phyloP scores from a whole-genome alignment of 192 early-diverging fungal genomes.

The Gonapodya prolifera region DNA sequence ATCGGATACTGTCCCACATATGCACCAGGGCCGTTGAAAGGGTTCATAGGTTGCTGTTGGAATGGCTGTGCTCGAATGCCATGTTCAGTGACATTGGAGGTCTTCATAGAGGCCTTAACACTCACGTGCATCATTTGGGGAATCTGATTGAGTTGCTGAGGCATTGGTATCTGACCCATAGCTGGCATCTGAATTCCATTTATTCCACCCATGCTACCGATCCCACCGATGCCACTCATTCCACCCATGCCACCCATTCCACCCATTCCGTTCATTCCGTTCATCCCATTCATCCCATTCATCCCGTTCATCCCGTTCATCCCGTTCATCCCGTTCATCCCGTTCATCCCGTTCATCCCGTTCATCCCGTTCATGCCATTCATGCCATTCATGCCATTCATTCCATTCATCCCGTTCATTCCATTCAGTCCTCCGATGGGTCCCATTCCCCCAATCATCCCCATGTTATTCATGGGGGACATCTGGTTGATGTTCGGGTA shows the following conservation, averaged over 20 bases:
- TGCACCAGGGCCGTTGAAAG: background rate
- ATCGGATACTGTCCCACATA: background rate
- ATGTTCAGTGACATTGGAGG: background rate
- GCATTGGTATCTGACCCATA: background rate
- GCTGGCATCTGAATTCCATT: constrained; percentile 11
- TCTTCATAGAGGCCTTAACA: constrained; percentile 5
- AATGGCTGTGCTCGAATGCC: constrained; percentile 3
- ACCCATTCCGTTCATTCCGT: constrained; percentile 11
- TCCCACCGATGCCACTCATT: too few species aligned
- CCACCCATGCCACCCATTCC: constrained; percentile 23
- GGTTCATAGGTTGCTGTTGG: background rate
- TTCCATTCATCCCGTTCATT: constrained; percentile 18
- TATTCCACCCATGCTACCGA: constrained; percentile 18
- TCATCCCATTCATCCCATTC: background rate
- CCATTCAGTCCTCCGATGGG: too few species aligned
- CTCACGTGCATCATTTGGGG: constrained; percentile 5
- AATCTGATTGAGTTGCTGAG: constrained; percentile 7
- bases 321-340: too few species aligned
- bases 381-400: constrained; percentile 19
- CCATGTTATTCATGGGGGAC: constrained; percentile 4
- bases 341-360: too few species aligned
- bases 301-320: background rate
- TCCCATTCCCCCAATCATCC: background rate
- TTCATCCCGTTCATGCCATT: too few species aligned
- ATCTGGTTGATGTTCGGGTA: constrained; percentile 7